phyloP scores from a whole-genome alignment of 495 filamentous ascomycete genomes.

The Massariosphaeria phaeospora region DNA sequence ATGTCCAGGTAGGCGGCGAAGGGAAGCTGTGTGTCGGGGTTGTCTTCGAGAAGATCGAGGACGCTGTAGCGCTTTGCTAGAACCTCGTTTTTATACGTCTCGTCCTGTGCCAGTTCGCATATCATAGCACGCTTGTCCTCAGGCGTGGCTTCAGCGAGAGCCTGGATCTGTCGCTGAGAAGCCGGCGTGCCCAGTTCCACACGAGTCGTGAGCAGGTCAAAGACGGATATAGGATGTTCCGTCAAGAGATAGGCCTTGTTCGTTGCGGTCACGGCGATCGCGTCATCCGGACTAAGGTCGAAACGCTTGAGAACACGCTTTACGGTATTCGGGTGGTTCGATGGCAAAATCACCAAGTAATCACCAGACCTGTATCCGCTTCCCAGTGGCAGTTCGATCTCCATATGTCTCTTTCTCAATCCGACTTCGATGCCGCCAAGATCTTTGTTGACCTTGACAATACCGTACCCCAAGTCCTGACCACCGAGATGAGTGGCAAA shows the following conservation, averaged over 20 bases:
- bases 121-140: conserved; percentile 7
- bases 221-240: conserved; percentile 8
- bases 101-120: neutral
- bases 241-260: conserved; percentile 7
- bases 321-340: neutral
- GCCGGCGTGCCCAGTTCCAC: conserved; percentile 20
- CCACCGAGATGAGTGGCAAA: conserved; percentile 10
- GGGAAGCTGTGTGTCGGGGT: conserved; percentile 1
- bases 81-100: neutral
- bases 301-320: conserved; percentile 14
- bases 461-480: conserved; percentile 1
- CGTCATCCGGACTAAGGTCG: conserved; percentile 6
- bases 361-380: conserved; percentile 11
- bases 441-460: conserved; percentile 15
- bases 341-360: conserved; percentile 17
- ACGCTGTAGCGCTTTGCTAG: conserved; percentile 7
- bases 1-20: conserved; percentile 20
- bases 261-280: conserved; percentile 6
- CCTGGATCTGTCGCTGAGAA: conserved; percentile 20
- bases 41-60: conserved; percentile 20
- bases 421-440: conserved; percentile 10
- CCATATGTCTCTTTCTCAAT: conserved; percentile 17
- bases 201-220: conserved; percentile 13
- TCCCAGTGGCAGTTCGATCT: conserved; percentile 17
- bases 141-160: conserved; percentile 4